These are phyloP conservation scores for Bjerkandera adusta DNA, from an alignment of 1,284 basidiomycete species.

Conservation along the genomic window DNA sequence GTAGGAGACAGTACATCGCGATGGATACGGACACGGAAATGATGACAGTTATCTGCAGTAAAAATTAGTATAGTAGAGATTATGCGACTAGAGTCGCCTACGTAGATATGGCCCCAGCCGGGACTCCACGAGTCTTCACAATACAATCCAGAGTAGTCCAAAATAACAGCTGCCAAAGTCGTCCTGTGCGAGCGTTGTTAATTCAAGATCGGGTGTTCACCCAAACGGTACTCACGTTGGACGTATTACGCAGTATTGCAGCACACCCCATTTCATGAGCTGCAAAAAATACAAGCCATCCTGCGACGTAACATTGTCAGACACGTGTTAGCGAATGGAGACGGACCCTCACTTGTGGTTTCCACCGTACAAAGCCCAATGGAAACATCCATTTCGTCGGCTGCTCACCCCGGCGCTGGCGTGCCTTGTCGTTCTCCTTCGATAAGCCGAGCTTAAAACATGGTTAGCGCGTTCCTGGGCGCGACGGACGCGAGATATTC, in stretches of 20 bases:
- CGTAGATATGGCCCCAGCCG: conserved; percentile 70
- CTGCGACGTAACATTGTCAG: conserved; percentile 26
- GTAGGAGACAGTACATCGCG: conserved; percentile 81
- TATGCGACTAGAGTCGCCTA: conserved; percentile 28
- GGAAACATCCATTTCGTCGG: conserved; percentile 71
- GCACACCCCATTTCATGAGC: conserved; percentile 76
- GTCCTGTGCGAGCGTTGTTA: conserved; percentile 51
- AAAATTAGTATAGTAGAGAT: not conserved
- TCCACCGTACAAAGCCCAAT: conserved; percentile 58
- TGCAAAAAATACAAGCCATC: conserved; percentile 74
- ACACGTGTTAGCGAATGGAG: conserved; percentile 3
- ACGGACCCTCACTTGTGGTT: conserved; percentile 44
- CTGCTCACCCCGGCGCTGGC: conserved; percentile 41
- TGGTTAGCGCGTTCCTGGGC: not conserved
- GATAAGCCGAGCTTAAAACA: conserved; percentile 48
- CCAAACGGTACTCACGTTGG: conserved; percentile 44
- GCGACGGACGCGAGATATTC: not conserved
- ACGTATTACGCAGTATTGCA: conserved; percentile 78
- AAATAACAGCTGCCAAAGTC: conserved; percentile 61
- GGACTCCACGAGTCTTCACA: conserved; percentile 72
- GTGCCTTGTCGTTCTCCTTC: conserved; percentile 45
- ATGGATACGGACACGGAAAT: conserved; percentile 76
- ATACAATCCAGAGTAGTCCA: conserved; percentile 66
- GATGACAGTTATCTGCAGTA: conserved; percentile 51
- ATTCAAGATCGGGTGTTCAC: not conserved